These are phyloP conservation scores for Tuber calosporum DNA, from an alignment of 495 filamentous ascomycete species.

Conservation along the genomic window DNA sequence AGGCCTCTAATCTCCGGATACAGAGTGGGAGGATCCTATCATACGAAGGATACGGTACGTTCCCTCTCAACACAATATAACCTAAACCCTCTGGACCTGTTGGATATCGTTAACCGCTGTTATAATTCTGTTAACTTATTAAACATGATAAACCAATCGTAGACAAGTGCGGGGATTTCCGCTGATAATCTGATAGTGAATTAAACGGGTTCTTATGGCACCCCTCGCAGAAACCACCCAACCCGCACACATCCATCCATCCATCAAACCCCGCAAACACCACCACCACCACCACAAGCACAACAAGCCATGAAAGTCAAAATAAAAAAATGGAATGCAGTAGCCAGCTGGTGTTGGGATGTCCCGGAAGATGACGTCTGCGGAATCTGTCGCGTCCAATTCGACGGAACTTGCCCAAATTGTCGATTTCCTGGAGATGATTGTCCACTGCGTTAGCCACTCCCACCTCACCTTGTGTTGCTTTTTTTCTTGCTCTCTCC, in stretches of 20 bases:
- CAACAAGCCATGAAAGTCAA: conserved; percentile 72
- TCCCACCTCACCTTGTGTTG: neutral
- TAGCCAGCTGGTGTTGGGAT: conserved; percentile 96
- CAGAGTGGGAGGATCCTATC: neutral
- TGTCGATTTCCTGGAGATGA: conserved; percentile 98
- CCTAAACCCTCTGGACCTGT: too few species aligned
- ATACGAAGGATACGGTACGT: neutral
- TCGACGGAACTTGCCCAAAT: conserved; percentile 92
- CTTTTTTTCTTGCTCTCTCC: neutral
- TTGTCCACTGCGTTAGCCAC: conserved; percentile 65
- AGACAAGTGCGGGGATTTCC: neutral
- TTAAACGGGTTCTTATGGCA: neutral
- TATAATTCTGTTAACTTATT: too few species aligned
- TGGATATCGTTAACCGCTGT: neutral
- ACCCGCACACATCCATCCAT: conserved; percentile 7
- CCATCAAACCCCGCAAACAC: neutral
- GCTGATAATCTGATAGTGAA: neutral
- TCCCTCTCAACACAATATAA: too few species aligned
- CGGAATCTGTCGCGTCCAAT: conserved; percentile 95
- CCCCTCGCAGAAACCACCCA: neutral
- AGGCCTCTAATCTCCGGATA: too few species aligned
- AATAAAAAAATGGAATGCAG: conserved; percentile 84
- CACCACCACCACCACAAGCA: conserved; percentile 3
- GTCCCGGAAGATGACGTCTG: conserved; percentile 97
- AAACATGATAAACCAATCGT: neutral